Percentiles rank a stretch among this genome's conserved stretches.
These are phyloP conservation scores for Parastagonospora nodorum DNA, from an alignment of 2,329 filamentous ascomycete species.

Conservation along the genomic window DNA sequence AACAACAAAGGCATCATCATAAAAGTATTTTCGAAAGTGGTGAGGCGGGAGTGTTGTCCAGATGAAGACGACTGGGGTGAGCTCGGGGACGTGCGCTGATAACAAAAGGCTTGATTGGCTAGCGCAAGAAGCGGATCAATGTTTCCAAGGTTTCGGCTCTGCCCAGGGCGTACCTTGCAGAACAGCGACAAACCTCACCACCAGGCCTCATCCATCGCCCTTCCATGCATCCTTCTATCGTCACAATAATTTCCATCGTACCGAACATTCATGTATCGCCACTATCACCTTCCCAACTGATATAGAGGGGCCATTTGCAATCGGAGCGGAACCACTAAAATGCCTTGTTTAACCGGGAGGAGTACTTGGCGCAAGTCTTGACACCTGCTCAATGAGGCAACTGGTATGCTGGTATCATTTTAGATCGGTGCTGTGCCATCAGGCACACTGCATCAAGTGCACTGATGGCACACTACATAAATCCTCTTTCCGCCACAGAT, in stretches of 20 bases:
- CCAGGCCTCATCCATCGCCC: conserved; percentile 1
- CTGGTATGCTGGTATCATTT: conserved; percentile 30
- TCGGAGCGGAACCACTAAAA: conserved; percentile 19
- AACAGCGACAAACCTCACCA: background rate
- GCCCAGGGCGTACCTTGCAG: conserved; percentile 5
- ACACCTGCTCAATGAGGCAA: conserved; percentile 44
- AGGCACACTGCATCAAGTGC: no score
- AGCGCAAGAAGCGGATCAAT: no score
- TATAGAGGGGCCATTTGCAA: conserved; percentile 14
- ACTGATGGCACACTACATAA: background rate
- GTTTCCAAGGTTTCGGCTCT: no score
- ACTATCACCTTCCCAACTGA: conserved; percentile 32
- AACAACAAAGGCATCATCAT: no score
- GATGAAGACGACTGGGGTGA: background rate
- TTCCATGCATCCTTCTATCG: background rate
- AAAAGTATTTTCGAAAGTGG: no score
- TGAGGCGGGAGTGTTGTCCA: no score
- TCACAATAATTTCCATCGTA: conserved; percentile 2
- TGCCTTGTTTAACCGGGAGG: conserved; percentile 36
- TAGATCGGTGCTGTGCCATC: conserved; percentile 17
- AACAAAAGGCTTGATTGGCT: background rate
- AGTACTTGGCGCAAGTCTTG: conserved; percentile 39
- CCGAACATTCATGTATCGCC: background rate
- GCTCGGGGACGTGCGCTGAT: background rate
- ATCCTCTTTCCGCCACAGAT: background rate